Percentiles rank a stretch among this genome's conserved stretches.
phyloP scores from a whole-genome alignment of 164 flowering plant species.

The Umbilicus rupestris region DNA sequence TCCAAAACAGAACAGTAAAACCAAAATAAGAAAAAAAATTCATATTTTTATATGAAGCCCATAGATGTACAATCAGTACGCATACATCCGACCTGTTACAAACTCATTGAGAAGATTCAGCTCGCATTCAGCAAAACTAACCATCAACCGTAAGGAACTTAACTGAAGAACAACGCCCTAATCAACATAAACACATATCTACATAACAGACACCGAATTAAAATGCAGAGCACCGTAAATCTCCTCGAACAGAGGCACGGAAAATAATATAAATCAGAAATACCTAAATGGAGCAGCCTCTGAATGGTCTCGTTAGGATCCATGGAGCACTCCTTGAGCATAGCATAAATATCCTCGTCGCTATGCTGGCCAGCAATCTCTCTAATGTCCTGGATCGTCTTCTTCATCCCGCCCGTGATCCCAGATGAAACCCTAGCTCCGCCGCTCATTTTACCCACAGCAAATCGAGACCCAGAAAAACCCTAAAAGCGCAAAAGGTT shows the following conservation, averaged over 20 bases:
- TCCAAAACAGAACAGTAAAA: too few relatives aligned
- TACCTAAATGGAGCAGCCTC: conserved; percentile 24
- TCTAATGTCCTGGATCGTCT: conserved; percentile 33
- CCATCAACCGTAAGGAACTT: neutral
- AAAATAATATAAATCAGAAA: neutral
- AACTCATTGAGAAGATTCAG: neutral
- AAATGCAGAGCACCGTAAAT: neutral
- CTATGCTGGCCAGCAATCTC: conserved; percentile 43
- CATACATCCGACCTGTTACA: neutral
- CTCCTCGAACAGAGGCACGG: neutral
- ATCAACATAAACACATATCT: neutral
- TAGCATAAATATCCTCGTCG: conserved; percentile 27
- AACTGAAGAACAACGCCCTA: neutral
- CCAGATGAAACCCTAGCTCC: conserved; percentile 25
- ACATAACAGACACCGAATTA: neutral
- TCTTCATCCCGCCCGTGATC: conserved; percentile 26
- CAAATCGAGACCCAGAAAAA: neutral
- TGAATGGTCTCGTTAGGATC: conserved; percentile 33
- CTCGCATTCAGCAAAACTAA: neutral
- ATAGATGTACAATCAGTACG: too few relatives aligned
- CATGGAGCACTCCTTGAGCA: conserved; percentile 34
- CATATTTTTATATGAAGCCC: too few relatives aligned
- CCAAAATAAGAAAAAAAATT: too few relatives aligned
- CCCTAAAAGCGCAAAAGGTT: neutral
- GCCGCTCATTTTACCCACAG: conserved; percentile 8